Percentiles rank a stretch among this genome's conserved stretches.
Conservation (phyloP, 108 stramenopile species). For the Cyclotella cryptica region DNA sequence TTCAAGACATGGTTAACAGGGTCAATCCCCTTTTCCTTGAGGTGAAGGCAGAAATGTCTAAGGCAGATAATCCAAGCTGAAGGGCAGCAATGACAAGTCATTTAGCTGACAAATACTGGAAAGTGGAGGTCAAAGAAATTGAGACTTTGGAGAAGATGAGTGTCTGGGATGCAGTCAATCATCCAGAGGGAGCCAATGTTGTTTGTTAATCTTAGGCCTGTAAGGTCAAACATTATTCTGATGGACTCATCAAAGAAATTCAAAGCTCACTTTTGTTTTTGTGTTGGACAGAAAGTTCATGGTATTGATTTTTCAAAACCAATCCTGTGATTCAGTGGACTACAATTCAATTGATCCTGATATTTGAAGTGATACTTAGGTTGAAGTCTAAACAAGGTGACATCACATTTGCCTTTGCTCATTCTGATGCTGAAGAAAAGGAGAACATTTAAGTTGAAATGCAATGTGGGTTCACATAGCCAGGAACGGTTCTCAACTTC, state of each 20-base stretch:
- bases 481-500: conserved; percentile 43
- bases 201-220: not conserved
- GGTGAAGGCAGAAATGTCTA: not conserved
- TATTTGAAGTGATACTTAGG: conserved; percentile 14
- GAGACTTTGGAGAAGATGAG: conserved; percentile 28
- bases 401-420: not conserved
- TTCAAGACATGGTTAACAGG: too few species aligned
- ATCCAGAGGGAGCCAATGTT: not conserved
- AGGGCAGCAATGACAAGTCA: conserved; percentile 50
- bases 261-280: conserved; percentile 64
- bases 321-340: conserved; percentile 62
- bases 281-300: conserved; percentile 39
- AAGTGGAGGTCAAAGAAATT: conserved; percentile 44
- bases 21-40: not conserved
- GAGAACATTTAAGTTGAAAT: conserved; percentile 41
- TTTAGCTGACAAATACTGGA: conserved; percentile 25
- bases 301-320: conserved; percentile 68
- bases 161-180: conserved; percentile 44
- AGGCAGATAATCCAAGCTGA: conserved; percentile 47
- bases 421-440: conserved; percentile 28
- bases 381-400: conserved; percentile 7
- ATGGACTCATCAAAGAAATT: conserved; percentile 53
- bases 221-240: conserved; percentile 38
- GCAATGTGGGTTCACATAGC: conserved; percentile 30
- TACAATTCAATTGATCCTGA: conserved; percentile 31